Evolutionary conservation across 305 asterid species (phyloP), one percentile per base, ranked within the genome.

Genomic region (Fraxinus xanthoxyloides): DNA sequence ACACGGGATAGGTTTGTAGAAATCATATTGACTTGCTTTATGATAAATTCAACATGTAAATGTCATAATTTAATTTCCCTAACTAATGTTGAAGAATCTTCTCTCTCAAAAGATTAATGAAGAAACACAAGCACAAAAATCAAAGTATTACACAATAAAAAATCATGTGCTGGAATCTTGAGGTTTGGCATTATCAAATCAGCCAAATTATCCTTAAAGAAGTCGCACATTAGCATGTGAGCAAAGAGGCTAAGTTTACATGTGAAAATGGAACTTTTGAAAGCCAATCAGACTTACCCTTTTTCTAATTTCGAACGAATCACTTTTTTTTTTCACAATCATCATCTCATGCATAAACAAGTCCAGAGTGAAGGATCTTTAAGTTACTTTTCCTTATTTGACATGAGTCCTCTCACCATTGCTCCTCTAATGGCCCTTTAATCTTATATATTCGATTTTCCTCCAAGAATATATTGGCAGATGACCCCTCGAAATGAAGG

Each of bases 201-300:
- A 73, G 7, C 65, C 0, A 48, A 17, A 77, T 69, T 48, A 34
- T 70, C 15, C 76, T 24, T 13, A 28, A 63, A 63, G 32, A 67
- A 67, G 36, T 28, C 12, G 15, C 75, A 31, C 75, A 15, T 15
- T 15, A 30, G 75, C 85, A 78, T 56, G 85, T 70, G 84, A 72
- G 34, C 74, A 69, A 69, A 67, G 51, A 75, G 23, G 82, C 72
- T 21, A 79, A 79, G 82, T 81, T 79, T 78, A 56, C 84, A 82
- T 48, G 85, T 79, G 80, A 72, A 34, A 8, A 40, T 81, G 82
- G 85, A 80, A 80, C 36, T 72, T 80, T 40, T 15, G 54, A 77
- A 32, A 59, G 84, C 46, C 38, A 7, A 30, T 40, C 72, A 63
- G 61, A 56, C 72, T 12, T 70, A 34, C 77, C 73, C 80, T 83